Conservation (phyloP, 2,329 filamentous ascomycete genomes). For the Nigrospora oryzae region DNA sequence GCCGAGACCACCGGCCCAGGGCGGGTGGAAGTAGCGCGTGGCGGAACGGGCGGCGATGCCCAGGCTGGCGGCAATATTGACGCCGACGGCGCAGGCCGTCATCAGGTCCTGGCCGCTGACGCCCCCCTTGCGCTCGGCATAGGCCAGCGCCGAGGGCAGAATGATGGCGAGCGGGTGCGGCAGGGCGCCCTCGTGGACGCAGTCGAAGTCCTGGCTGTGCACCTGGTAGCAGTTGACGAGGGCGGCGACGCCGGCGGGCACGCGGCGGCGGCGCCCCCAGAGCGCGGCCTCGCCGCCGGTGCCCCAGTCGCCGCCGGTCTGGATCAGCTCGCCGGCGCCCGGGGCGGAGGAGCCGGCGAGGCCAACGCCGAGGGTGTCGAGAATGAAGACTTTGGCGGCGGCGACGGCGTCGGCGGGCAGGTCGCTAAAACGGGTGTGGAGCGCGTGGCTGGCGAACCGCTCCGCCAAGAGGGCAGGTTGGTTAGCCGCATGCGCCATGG, state of each 20-base stretch:
- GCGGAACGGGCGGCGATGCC: constrained; percentile 4
- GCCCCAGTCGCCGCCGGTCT: background rate
- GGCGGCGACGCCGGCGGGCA: constrained; percentile 1
- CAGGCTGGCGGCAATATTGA: constrained; percentile 3
- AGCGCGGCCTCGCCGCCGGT: background rate
- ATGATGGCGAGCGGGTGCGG: constrained; percentile 4
- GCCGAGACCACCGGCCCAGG: constrained; percentile 4
- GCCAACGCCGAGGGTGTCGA: constrained; percentile 5
- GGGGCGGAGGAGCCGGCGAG: constrained; percentile 5
- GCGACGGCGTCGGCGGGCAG: constrained; percentile 5
- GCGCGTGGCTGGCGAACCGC: constrained; percentile 3
- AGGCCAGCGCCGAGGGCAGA: constrained; percentile 2
- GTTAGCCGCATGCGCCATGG: background rate
- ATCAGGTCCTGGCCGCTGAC: constrained; percentile 4
- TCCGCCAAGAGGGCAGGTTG: constrained; percentile 1
- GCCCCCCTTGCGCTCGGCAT: constrained; percentile 1
- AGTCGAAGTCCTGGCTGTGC: constrained; percentile 6
- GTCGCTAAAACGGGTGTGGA: constrained; percentile 2
- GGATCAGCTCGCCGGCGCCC: constrained; percentile 1
- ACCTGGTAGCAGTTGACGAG: constrained; percentile 4
- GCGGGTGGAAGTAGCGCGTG: constrained; percentile 4
- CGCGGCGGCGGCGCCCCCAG: constrained; percentile 1
- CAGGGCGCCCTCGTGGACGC: constrained; percentile 5
- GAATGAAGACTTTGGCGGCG: constrained; percentile 4
- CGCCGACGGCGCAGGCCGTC: constrained; percentile 4